A percentile compares a stretch with the other conserved stretches of the same genome.
Evolutionary conservation across 1,284 basidiomycete species (phyloP).

Genomic region (Marasmius fiardii): DNA sequence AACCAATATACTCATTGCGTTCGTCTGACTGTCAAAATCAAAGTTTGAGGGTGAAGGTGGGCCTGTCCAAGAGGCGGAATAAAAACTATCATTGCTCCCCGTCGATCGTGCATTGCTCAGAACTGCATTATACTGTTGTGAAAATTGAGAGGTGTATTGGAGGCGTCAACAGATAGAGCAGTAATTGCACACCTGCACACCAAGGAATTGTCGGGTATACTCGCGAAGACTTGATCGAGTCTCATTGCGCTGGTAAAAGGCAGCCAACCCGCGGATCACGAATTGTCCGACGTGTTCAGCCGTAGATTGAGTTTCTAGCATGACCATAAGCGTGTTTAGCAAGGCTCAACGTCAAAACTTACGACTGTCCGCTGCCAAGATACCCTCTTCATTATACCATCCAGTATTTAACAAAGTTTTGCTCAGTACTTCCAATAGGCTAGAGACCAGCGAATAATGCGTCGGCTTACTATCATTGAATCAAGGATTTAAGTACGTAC

Average conservation of each 20-base stretch:
- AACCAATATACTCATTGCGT: conserved; percentile 8
- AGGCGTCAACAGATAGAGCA: too few species aligned
- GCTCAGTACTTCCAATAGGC: not conserved
- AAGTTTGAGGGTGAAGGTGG: conserved; percentile 5
- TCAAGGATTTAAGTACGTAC: not conserved
- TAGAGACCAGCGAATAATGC: not conserved
- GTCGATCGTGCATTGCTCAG: conserved; percentile 6
- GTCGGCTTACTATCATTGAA: not conserved
- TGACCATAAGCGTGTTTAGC: too few species aligned
- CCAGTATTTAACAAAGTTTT: not conserved
- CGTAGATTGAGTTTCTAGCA: not conserved
- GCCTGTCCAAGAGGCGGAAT: conserved; percentile 12
- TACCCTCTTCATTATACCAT: not conserved
- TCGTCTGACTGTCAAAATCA: conserved; percentile 5
- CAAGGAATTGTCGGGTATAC: conserved; percentile 6
- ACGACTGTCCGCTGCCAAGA: not conserved
- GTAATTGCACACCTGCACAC: conserved; percentile 11
- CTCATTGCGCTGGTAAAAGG: conserved; percentile 7
- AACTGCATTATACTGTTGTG: conserved; percentile 15
- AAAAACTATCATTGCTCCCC: conserved; percentile 7
- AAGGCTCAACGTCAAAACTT: not conserved
- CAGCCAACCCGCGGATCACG: conserved; percentile 6
- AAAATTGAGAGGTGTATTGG: not conserved
- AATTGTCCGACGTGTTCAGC: conserved; percentile 1
- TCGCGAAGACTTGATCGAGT: conserved; percentile 3